phyloP scores from a whole-genome alignment of 2,329 filamentous ascomycete genomes.

The Aschersonia sp. region DNA sequence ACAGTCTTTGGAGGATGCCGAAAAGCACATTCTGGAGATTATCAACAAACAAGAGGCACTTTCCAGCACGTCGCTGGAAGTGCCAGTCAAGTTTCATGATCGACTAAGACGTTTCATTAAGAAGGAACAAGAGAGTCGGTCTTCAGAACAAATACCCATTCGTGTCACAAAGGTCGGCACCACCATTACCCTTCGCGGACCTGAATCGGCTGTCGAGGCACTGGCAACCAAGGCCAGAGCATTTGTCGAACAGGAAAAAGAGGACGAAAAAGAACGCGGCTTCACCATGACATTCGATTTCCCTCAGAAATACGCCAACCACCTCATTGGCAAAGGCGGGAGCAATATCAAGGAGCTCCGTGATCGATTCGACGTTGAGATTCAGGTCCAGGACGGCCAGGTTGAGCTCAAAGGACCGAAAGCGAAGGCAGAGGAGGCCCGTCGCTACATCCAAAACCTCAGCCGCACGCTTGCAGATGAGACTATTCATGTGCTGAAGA shows the following conservation, averaged over 20 bases:
- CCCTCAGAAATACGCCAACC: conserved; percentile 86
- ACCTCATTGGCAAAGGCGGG: conserved; percentile 56
- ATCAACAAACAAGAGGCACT: conserved; percentile 45
- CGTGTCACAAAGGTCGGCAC: conserved; percentile 44
- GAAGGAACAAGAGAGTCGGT: conserved; percentile 43
- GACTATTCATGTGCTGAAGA: conserved; percentile 71
- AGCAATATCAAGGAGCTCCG: conserved; percentile 52
- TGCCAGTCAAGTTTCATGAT: conserved; percentile 49
- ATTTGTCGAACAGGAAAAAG: conserved; percentile 77
- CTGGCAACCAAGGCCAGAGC: conserved; percentile 58
- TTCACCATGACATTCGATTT: conserved; percentile 82
- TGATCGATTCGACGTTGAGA: conserved; percentile 54
- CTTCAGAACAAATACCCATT: conserved; percentile 43
- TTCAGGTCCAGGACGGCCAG: conserved; percentile 87
- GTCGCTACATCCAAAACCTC: conserved; percentile 64
- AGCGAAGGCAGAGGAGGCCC: conserved; percentile 81
- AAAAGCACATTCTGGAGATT: conserved; percentile 40
- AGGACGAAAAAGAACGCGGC: conserved; percentile 86
- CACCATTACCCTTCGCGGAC: conserved; percentile 62
- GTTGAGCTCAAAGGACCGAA: conserved; percentile 93
- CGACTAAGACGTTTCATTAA: conserved; percentile 49
- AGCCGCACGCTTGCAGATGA: conserved; percentile 82
- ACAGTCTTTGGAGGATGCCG: conserved; percentile 39
- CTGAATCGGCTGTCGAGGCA: conserved; percentile 54
- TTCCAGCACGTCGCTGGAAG: conserved; percentile 35